These are phyloP conservation scores for Corylus americana DNA, from an alignment of 306 rosid genomes.

Conservation along the genomic window DNA sequence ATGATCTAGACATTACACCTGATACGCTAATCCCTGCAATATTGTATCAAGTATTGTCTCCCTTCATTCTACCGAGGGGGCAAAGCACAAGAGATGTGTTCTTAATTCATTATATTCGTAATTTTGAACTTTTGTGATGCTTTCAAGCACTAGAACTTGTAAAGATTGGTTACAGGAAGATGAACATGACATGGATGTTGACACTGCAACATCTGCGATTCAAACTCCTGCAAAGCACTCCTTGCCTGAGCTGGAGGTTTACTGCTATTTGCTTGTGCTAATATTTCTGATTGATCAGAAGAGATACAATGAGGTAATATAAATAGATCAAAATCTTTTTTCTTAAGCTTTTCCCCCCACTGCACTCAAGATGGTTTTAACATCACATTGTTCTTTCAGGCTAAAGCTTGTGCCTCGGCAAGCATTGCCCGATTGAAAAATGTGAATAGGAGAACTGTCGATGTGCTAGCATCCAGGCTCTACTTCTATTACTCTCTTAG, in stretches of 20 bases:
- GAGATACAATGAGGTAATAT: slow-evolving; percentile 70
- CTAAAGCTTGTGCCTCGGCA: slow-evolving; percentile 85
- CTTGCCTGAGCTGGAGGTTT: slow-evolving; percentile 90
- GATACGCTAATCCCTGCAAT: neutral
- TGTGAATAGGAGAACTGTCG: slow-evolving; percentile 85
- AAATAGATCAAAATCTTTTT: neutral
- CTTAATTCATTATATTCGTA: neutral
- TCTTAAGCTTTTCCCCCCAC: neutral
- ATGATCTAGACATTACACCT: neutral
- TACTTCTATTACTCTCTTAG: slow-evolving; percentile 86
- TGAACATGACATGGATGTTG: slow-evolving; percentile 95
- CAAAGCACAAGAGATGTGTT: neutral
- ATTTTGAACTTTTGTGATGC: neutral
- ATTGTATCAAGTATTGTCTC: neutral
- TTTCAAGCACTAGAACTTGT: slow-evolving; percentile 10
- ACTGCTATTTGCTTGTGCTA: slow-evolving; percentile 73
- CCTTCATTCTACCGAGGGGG: neutral
- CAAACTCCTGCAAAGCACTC: slow-evolving; percentile 66
- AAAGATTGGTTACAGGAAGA: slow-evolving; percentile 54
- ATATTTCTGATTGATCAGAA: slow-evolving; percentile 94
- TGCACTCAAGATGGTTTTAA: slow-evolving; percentile 6
- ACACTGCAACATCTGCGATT: slow-evolving; percentile 71
- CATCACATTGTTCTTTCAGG: slow-evolving; percentile 40
- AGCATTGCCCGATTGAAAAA: slow-evolving; percentile 84
- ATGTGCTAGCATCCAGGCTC: slow-evolving; percentile 87